Percentiles rank a stretch among this genome's conserved stretches.
phyloP scores from a whole-genome alignment of 2,329 filamentous ascomycete species.

The Aureobasidium vineae region DNA sequence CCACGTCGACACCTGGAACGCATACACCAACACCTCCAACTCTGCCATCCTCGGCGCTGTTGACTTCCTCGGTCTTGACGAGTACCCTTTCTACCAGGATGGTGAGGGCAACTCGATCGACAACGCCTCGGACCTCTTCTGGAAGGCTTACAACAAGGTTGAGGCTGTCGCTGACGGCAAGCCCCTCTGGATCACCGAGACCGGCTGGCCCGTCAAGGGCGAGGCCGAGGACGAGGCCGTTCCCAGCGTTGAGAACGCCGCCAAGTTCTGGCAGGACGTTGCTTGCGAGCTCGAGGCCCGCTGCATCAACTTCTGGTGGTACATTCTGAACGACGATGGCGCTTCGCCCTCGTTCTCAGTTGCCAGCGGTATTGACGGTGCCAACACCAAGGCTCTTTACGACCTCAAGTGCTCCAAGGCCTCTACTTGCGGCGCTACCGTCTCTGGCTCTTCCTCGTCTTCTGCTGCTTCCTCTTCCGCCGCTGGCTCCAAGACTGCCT shows the following conservation, averaged over 20 bases:
- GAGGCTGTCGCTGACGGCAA: constrained; percentile 61
- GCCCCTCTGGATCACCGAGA: constrained; percentile 83
- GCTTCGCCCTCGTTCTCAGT: constrained; percentile 68
- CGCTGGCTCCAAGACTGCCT: constrained; percentile 13
- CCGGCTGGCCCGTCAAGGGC: constrained; percentile 79
- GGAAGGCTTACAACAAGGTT: constrained; percentile 63
- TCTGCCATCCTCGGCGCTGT: constrained; percentile 63
- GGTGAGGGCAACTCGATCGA: constrained; percentile 65
- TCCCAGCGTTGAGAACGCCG: constrained; percentile 65
- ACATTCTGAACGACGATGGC: constrained; percentile 65
- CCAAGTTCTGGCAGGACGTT: constrained; percentile 75
- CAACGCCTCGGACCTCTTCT: constrained; percentile 65
- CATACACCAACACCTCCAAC: constrained; percentile 73
- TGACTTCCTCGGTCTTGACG: constrained; percentile 82
- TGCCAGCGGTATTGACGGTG: constrained; percentile 50
- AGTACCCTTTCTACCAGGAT: constrained; percentile 71
- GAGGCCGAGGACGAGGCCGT: constrained; percentile 60
- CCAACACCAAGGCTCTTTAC: constrained; percentile 58
- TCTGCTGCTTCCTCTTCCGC: constrained; percentile 23
- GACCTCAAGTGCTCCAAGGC: constrained; percentile 57
- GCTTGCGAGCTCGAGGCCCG: constrained; percentile 67
- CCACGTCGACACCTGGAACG: constrained; percentile 83
- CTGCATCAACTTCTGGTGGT: constrained; percentile 65
- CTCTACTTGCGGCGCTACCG: constrained; percentile 19
- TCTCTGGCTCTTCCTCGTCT: constrained; percentile 27